Base-by-base conservation (phyloP, 1,139 yeast genomes). In the Suhomyces yuchorum region DNA sequence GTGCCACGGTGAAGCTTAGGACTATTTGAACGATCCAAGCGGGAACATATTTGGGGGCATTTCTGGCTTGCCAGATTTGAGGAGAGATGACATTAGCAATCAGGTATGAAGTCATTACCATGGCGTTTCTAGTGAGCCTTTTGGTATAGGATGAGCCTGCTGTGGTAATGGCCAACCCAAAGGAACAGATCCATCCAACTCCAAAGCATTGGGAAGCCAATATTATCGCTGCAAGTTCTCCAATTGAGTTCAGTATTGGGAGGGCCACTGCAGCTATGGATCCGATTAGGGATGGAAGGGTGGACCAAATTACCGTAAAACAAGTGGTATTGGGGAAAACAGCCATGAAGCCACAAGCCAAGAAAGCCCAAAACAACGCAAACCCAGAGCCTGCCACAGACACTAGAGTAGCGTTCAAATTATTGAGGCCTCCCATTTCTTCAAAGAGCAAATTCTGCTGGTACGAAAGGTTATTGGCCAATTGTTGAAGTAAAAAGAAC, bases 21-120 rank as follows among this genome's bases (percentile, higher is more conserved):
- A 78, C 78, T 43, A 79, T 77, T 56, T 77, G 81, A n/a, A 78
- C 78, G 42, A 74, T 68, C 83, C 84, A 78, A 0, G 84, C 82
- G 1, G 70, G 58, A 46, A 51, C 49, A 43, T 61, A 64, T 12
- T 53, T 43, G 18, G 67, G 67, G 7, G 58, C 64, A 49, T 63
- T 62, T 36, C 47, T 54, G 4, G 54, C 48, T 36, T 58, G 57
- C 58, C 66, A 64, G 15, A 62, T 52, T 44, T 62, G 67, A 4
- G 68, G 67, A 11, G 66, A 64, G 24, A 65, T 61, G 30, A 65
- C 62, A 39, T 65, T 65, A n/a, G 64, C 50, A 28, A 65, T 52
- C 26, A 65, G 61, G 42, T 63, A 65, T 2, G 58, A 48, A 1
- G 52, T 56, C 56, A 65, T 59, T 36, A 61, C 57, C 49, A 61